Evolutionary conservation across 306 rosid species (phyloP).

Genomic region (Ammopiptanthus mongolicus): DNA sequence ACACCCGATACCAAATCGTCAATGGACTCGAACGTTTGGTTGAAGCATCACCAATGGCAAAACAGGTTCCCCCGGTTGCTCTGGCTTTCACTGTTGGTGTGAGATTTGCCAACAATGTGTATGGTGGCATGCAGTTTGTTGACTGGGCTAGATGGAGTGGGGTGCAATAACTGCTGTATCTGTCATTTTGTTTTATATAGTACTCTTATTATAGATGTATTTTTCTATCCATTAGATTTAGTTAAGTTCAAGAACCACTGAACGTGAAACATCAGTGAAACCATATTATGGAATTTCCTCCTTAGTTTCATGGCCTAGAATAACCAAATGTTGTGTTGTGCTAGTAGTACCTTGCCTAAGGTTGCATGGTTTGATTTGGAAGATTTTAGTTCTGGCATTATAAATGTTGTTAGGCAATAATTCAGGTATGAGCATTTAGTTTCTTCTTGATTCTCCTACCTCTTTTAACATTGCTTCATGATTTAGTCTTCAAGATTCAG

Average conservation of each 20-base stretch:
- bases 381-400: not conserved
- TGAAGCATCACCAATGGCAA: constrained; percentile 74
- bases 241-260: not conserved
- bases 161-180: constrained; percentile 51
- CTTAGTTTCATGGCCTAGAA: not conserved
- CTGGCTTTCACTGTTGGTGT: constrained; percentile 87
- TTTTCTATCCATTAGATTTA: constrained; percentile 8
- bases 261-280: not conserved
- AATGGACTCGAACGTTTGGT: constrained; percentile 86
- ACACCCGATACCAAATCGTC: constrained; percentile 78
- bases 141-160: constrained; percentile 99
- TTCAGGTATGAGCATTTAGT: not conserved
- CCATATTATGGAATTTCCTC: not conserved
- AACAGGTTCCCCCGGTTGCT: constrained; percentile 79
- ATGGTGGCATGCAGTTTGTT: constrained; percentile 94
- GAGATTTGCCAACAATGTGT: constrained; percentile 83
- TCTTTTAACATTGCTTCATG: not conserved
- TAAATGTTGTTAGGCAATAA: not conserved
- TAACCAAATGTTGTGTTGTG: not conserved
- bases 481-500: not conserved
- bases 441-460: not conserved
- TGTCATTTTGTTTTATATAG: not conserved
- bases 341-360: not conserved
- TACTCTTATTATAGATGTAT: not conserved
- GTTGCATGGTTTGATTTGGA: constrained; percentile 7